Evolutionary conservation across 176 grass and related monocot species (phyloP), one percentile per base, ranked within the genome.

Genomic region (Poa pratensis): DNA sequence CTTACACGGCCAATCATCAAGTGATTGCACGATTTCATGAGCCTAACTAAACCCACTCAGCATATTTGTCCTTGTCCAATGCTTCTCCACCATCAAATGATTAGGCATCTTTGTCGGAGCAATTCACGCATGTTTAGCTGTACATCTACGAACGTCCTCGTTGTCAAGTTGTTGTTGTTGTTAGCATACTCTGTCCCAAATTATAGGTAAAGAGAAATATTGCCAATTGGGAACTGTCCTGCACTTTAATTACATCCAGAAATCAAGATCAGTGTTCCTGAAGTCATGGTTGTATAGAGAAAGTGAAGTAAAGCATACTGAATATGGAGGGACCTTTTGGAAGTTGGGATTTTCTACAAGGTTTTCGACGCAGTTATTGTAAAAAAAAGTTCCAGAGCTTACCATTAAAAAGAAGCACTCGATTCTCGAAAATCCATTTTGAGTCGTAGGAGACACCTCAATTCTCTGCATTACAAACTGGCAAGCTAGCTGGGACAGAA

Each of bases 21-120:
- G 32, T 77, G 63, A 72, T 79, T 43, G 8, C 42, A 43, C 42
- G 8, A 43, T 43, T 43, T 43, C 42, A 43, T 43, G 42, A 43
- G 8, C 42, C 42, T 43, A 6, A 6, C 39, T 42, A 43, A 62
- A 83, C 37, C 57, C 84, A 86, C 83, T 58, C 11, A 83, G 70
- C 64, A 71, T 72, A 19, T 5, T 49, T 74, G 18, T 81, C 61
- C 13, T 54, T 55, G 73, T 76, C 30, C 54, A 19, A 5, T 39
- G 68, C 55, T 24, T 75, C 45, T 16, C 46, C 32, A 52, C 32
- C 45, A 22, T 8, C 19, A 24, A n/a, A 83, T 78, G n/a, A 62
- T 62, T 22, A 48, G 3, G 53, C 64, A 82, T 82, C 53, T 82
- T 55, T 83, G 83, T 82, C 73, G 65, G 54, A 83, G 35, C 54